phyloP scores from a whole-genome alignment of 192 early-diverging fungal genomes.

The Diversispora epigaea region DNA sequence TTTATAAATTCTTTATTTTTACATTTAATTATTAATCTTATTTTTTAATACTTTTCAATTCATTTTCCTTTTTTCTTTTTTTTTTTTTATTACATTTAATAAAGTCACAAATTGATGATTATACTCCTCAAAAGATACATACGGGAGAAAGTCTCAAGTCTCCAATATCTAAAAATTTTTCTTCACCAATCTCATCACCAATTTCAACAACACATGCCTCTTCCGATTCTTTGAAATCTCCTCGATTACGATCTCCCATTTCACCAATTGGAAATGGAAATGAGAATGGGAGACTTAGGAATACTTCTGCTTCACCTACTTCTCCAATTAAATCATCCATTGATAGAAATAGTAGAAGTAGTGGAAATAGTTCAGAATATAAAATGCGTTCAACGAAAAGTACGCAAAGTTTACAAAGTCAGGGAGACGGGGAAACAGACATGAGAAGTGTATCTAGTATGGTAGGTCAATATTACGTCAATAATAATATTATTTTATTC shows the following conservation, averaged over 20 bases:
- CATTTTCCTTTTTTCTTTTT: no score
- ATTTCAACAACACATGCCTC: neutral
- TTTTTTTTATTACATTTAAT: no score
- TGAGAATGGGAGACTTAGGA: neutral
- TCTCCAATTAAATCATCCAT: neutral
- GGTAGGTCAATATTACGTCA: neutral
- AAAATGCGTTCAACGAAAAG: slow-evolving; percentile 16
- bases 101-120: no score
- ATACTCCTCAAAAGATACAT: no score
- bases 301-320: neutral
- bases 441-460: slow-evolving; percentile 2
- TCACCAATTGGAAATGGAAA: neutral
- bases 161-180: no score
- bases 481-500: no score
- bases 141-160: no score
- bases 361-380: slow-evolving; percentile 7
- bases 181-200: neutral
- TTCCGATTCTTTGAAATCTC: neutral
- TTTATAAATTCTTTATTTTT: no score
- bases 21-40: no score
- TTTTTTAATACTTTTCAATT: no score
- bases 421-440: slow-evolving; percentile 1
- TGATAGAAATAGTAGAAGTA: neutral
- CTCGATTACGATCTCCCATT: neutral
- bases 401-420: slow-evolving; percentile 23